A percentile compares a stretch with the other conserved stretches of the same genome.
Conservation (phyloP, 805 yeast species). For the Spathaspora passalidarum region DNA sequence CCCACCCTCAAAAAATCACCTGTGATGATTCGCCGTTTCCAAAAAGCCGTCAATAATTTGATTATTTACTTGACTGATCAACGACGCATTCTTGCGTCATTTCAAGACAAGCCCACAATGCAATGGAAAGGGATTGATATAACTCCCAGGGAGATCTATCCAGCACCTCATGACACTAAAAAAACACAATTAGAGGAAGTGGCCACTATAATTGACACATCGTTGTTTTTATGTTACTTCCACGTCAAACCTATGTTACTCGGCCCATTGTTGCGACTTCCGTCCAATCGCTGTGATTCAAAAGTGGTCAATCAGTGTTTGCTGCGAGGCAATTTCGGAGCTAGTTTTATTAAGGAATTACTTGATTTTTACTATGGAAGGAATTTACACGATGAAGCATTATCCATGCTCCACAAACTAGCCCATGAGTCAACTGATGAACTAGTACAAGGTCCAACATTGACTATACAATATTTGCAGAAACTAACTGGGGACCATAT, state of each 20-base stretch:
- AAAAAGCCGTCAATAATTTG: slow-evolving; percentile 37
- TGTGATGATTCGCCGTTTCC: slow-evolving; percentile 19
- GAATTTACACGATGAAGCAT: slow-evolving; percentile 60
- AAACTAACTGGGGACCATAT: slow-evolving; percentile 48
- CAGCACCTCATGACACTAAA: slow-evolving; percentile 20
- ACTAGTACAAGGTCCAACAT: slow-evolving; percentile 30
- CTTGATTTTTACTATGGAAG: slow-evolving; percentile 75
- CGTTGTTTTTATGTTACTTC: slow-evolving; percentile 72
- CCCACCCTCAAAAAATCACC: background rate
- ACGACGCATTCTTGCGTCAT: slow-evolving; percentile 44
- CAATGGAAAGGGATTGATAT: slow-evolving; percentile 49
- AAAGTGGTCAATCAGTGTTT: slow-evolving; percentile 57
- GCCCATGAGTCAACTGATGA: slow-evolving; percentile 15
- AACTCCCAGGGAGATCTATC: slow-evolving; percentile 41
- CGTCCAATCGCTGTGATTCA: slow-evolving; percentile 69
- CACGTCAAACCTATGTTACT: slow-evolving; percentile 67
- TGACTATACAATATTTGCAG: slow-evolving; percentile 56
- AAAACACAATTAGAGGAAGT: slow-evolving; percentile 22
- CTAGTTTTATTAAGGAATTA: slow-evolving; percentile 58
- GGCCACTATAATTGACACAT: slow-evolving; percentile 65
- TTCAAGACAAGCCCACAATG: slow-evolving; percentile 31
- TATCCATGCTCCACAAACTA: slow-evolving; percentile 49
- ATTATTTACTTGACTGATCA: slow-evolving; percentile 52
- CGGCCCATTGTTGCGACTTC: slow-evolving; percentile 77
- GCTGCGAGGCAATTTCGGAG: slow-evolving; percentile 19